Conservation (phyloP, 768 basidiomycete species). For the Cystobasidium ongulense region DNA sequence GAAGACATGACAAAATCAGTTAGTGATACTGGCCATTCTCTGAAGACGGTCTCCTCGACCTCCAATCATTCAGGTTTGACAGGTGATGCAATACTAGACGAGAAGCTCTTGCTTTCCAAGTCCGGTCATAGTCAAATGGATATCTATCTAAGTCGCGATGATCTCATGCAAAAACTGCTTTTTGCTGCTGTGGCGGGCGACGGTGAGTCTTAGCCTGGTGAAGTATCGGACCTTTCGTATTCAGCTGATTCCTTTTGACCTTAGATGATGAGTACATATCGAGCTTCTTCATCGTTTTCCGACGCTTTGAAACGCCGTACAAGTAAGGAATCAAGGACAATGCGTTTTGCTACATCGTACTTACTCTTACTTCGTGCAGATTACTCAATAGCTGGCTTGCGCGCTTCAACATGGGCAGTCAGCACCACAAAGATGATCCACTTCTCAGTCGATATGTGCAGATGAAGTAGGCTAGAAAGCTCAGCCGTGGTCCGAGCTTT, state of each 20-base stretch:
- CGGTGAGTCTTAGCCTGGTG: constrained; percentile 31
- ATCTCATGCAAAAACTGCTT: constrained; percentile 42
- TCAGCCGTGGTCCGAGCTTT: not conserved
- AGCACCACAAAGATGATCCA: constrained; percentile 33
- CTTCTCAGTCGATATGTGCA: constrained; percentile 39
- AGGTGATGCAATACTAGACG: not conserved
- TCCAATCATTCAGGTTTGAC: not conserved
- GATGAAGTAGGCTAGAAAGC: constrained; percentile 35
- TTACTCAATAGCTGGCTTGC: constrained; percentile 38
- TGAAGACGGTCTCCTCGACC: not conserved
- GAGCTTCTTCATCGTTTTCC: constrained; percentile 40
- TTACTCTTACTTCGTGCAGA: not conserved
- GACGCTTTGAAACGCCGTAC: constrained; percentile 39
- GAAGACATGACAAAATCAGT: not conserved
- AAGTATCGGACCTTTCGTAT: not conserved
- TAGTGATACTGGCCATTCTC: not conserved
- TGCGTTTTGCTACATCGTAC: not conserved
- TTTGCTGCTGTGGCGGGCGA: constrained; percentile 40
- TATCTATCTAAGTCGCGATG: constrained; percentile 37
- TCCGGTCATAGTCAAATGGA: constrained; percentile 31
- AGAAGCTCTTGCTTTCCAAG: not conserved
- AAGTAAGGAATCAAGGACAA: constrained; percentile 3
- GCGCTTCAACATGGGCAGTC: constrained; percentile 36
- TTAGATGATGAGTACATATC: constrained; percentile 41
- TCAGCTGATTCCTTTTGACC: constrained; percentile 8